Base-by-base conservation (phyloP, 371 early-diverging fungal genomes). In the Amoeboradix gromovi region DNA sequence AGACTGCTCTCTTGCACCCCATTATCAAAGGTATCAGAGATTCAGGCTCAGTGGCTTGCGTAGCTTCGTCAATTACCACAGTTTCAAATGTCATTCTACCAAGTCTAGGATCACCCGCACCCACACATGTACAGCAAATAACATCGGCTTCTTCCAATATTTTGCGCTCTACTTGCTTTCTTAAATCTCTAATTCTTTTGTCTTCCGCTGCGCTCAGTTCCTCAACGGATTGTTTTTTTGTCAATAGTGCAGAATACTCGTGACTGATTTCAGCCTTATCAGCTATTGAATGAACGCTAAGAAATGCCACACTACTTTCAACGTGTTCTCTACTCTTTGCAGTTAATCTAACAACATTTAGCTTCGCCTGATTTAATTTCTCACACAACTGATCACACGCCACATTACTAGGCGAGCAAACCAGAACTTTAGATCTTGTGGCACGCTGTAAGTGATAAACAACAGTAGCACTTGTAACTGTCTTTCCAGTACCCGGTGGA, bases 381-480 rank as follows among this genome's bases (percentile, higher is more conserved):
- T 91, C 89, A 0, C 96, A 87, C 48, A 98, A 77, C 77, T 98
- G 94, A 78, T 98, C 98, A 0, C 97, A 98, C 31, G 99, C 99
- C 0, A 96, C 96, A 75, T 98, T 98, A 74, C 88, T 87, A n/a
- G 99, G 98, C 0, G 98, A 97, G 74, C 91, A 91, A 0, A 98
- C 95, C 66, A 98, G 78, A 2, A 98, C 87, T 78, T 91, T 93
- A 5, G 92, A 93, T 32, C 28, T 48, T 5, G 66, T 83, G 80
- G 65, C 68, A 67, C 74, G 85, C 87, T 80, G 87, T 85, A 98
- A 79, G 75, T 96, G 95, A 74, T 97, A 96, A 16, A 96, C 97
- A 72, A 98, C 83, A 1, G 94, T 90, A 1, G 97, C 93, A 0
- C 91, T 90, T 0, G 96, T 95, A 1, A 96, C 91, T 0, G 98